Base-by-base conservation (phyloP, 2,329 filamentous ascomycete genomes). In the Colletotrichum ledebouriae region DNA sequence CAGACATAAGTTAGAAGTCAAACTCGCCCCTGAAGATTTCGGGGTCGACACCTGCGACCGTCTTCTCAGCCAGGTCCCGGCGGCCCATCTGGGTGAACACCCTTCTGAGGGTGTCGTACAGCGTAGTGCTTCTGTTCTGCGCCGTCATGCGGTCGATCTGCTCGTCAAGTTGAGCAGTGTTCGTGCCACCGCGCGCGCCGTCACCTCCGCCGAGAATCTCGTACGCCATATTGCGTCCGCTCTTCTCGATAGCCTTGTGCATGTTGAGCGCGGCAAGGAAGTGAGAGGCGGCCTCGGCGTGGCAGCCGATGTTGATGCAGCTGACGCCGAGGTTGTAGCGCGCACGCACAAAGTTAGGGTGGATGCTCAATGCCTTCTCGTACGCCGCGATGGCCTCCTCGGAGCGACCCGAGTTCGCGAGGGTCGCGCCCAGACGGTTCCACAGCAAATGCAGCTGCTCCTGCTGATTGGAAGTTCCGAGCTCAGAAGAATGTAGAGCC, bases 371-470 rank as follows among this genome's bases (percentile, higher is more conserved):
- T 0, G 96, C 96, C 77, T 95, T 94, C 75, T 97, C 94, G 80
- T 99, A 99, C 1, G 96, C 96, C 50, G 94, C 92, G 75, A 99
- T 99, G 67, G 96, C 96, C 80, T 99, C 96, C 81, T 99, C 96
- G 61, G 90, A 93, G 68, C 94, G 92, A 52, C 95, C 95, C 58
- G 91, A 94, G 84, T 99, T 99, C 74, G 96, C 96, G 5, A 99
- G 90, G 0, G 96, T 99, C 1, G 96, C 96, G 47, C 96, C 96
- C 0, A 99, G 90, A 2, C 96, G 89, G 84, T 99, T 99, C 96
- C 96, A 99, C 34, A 99, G 89, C 20, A 99, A 88, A 77, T 98
- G 96, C 1, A 98, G 84, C 80, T 98, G 94, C 75, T 92, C 90
- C 74, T 90, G 89, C 71, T 93, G 90, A 81, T 98, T 98, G 68